Conservation (phyloP, 2,329 filamentous ascomycete genomes). For the Magnaporthales sp. region DNA sequence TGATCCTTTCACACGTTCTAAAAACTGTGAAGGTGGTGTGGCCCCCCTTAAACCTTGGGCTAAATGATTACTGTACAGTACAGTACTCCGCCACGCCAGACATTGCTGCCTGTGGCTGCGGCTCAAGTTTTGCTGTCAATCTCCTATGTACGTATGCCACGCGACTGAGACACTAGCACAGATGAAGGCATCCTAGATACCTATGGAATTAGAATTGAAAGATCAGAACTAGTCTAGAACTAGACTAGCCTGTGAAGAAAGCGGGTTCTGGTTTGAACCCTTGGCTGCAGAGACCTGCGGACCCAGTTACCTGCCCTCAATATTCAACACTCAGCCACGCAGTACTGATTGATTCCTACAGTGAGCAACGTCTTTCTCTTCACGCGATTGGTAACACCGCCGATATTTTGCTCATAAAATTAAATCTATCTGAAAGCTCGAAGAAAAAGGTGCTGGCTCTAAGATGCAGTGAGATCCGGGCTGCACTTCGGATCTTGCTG, state of each 20-base stretch:
- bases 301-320: not conserved
- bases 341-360: not conserved
- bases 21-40: not conserved
- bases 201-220: not conserved
- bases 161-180: not conserved
- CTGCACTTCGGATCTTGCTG: constrained; percentile 1
- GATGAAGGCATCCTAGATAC: not conserved
- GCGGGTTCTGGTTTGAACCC: not conserved
- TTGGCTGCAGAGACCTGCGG: not conserved
- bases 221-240: too few relatives aligned
- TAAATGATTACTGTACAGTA: not conserved
- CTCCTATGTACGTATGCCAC: not conserved
- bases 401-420: not conserved
- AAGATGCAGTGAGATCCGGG: not conserved
- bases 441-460: not conserved
- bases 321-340: not conserved
- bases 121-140: not conserved
- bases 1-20: not conserved
- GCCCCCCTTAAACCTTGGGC: not conserved
- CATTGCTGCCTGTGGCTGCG: not conserved
- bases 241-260: not conserved
- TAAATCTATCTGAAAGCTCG: not conserved
- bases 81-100: not conserved
- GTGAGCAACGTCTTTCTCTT: not conserved
- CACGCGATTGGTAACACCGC: not conserved